Evolutionary conservation across 495 filamentous ascomycete species (phyloP), one percentile per base, ranked within the genome.

Genomic region (Tuber aestivum): DNA sequence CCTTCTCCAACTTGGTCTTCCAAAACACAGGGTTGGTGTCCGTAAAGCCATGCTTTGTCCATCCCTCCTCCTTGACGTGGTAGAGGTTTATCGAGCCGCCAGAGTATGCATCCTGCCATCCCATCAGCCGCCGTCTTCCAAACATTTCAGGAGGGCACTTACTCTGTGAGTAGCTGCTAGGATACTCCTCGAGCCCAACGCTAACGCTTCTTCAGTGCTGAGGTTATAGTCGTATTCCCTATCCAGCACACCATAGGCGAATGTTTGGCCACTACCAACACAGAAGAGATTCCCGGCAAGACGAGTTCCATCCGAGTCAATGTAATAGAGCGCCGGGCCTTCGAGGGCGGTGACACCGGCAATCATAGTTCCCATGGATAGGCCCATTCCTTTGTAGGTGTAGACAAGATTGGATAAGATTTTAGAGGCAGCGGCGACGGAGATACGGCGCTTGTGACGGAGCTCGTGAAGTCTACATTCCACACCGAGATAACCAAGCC

Each of bases 301-400:
- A 40, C 95, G 89, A 50, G 96, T 98, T 79, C 95, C 95, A 86
- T 99, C 95, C 70, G 92, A 95, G 86, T 99, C 95, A 86, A 99
- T 96, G 87, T 99, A 99, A 89, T 98, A 99, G 21, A 99, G 91
- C 48, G 95, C 95, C 32, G 95, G 95, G 2, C 95, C 95, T 88
- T 99, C 95, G 85, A 94, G 92, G 71, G 93, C 91, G 72, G 95
- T 99, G 71, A 99, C 96, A 80, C 95, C 95, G 77, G 95, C 94
- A 86, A 95, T 95, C 95, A 99, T 99, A 75, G 95, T 99, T 74
- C 95, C 95, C 95, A 99, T 98, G 82, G 92, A 94, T 80, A 99
- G 85, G 41, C 95, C 95, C 91, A 94, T 95, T 81, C 94, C 94
- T 87, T 99, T 99, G 89, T 99, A 99, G 75, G 90, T 89, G 88